Percentiles rank a stretch among this genome's conserved stretches.
Evolutionary conservation across 441 rosid genomes (phyloP).

Genomic region (Bocquillonia castaneifolia): DNA sequence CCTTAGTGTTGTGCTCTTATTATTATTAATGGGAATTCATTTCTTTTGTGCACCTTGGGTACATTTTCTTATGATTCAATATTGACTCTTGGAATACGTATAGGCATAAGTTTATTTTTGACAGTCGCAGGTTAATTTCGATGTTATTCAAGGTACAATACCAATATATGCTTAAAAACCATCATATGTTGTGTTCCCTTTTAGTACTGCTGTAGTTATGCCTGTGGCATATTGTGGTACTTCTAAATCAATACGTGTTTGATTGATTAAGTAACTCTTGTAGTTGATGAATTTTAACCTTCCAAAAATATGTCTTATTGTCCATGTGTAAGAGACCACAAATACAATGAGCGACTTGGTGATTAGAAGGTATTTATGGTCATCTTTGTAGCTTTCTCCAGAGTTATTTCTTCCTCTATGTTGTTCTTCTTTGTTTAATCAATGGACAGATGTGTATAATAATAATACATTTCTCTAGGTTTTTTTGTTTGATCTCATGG

Average conservation of each 20-base stretch:
- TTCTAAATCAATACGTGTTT: background rate
- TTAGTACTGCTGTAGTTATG: too few relatives aligned
- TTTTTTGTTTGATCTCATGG: background rate
- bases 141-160: too few relatives aligned
- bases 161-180: too few relatives aligned
- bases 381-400: background rate
- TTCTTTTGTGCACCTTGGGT: background rate
- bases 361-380: background rate
- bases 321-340: background rate
- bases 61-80: background rate
- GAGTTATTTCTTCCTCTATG: background rate
- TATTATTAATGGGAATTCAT: background rate
- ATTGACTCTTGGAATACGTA: background rate
- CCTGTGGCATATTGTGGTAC: too few relatives aligned
- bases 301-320: background rate
- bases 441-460: background rate
- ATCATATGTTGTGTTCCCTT: too few relatives aligned
- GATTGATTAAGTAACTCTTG: background rate
- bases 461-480: background rate
- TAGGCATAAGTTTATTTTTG: background rate
- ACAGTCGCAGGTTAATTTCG: too few relatives aligned
- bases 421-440: background rate
- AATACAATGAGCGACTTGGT: too few relatives aligned
- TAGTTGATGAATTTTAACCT: background rate
- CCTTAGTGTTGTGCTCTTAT: background rate